Percentiles rank a stretch among this genome's conserved stretches.
Evolutionary conservation across 1,139 yeast species (phyloP).

Genomic region (Spathaspora sp.): DNA sequence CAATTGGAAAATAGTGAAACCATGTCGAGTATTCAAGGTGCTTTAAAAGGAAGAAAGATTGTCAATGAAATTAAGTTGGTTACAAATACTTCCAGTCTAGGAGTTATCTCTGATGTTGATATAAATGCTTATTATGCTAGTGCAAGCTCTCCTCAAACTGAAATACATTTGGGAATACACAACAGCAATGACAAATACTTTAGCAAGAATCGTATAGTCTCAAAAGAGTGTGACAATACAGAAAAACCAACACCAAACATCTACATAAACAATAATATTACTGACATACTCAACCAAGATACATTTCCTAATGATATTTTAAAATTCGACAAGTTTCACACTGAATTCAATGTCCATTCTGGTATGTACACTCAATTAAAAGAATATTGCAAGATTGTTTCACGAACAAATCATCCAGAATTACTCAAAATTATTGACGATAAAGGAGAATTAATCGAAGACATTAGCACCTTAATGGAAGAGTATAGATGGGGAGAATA

Average conservation of each 20-base stretch:
- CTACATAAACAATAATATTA: constrained; percentile 19
- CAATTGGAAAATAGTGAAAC: constrained; percentile 19
- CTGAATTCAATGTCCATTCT: constrained; percentile 47
- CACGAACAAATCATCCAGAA: constrained; percentile 18
- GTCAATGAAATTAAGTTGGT: constrained; percentile 31
- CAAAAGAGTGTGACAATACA: constrained; percentile 2
- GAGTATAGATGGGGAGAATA: constrained; percentile 54
- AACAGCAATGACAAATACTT: constrained; percentile 15
- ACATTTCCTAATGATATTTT: constrained; percentile 31
- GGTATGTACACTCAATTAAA: constrained; percentile 45
- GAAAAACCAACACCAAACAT: constrained; percentile 4
- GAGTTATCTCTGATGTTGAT: constrained; percentile 7
- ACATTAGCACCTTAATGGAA: constrained; percentile 46
- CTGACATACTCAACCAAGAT: constrained; percentile 27
- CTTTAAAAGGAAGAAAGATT: constrained; percentile 34
- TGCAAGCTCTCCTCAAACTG: not conserved
- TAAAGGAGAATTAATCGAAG: constrained; percentile 63
- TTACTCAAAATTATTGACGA: constrained; percentile 54
- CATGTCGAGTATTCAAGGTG: constrained; percentile 36
- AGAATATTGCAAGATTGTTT: constrained; percentile 47
- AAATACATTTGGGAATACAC: constrained; percentile 14
- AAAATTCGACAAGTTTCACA: constrained; percentile 18
- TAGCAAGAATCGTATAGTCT: constrained; percentile 18
- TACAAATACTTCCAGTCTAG: constrained; percentile 8
- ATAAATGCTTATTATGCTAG: constrained; percentile 11